phyloP scores from a whole-genome alignment of 495 filamentous ascomycete genomes.

The Podospora comata region DNA sequence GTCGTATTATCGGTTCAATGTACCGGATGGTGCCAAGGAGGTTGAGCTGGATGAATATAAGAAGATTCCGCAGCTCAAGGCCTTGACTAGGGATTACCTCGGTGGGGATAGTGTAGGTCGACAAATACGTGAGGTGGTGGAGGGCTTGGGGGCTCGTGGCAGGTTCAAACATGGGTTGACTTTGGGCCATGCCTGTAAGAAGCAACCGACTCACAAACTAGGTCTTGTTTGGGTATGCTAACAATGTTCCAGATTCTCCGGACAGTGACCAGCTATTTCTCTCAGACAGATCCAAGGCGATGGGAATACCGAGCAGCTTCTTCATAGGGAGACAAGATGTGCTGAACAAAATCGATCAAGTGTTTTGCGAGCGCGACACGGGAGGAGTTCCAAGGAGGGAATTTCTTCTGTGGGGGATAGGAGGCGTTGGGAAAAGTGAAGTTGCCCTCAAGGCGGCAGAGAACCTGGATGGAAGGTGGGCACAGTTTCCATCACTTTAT shows the following conservation, averaged over 20 bases:
- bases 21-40: constrained; percentile 69
- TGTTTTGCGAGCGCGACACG: constrained; percentile 12
- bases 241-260: not conserved
- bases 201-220: no score
- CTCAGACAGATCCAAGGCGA: not conserved
- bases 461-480: not conserved
- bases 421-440: constrained; percentile 27
- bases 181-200: no score
- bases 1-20: constrained; percentile 26
- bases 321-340: constrained; percentile 27
- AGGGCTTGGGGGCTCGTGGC: no score
- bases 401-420: constrained; percentile 23
- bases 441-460: constrained; percentile 22
- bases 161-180: no score
- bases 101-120: no score
- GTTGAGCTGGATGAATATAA: constrained; percentile 40
- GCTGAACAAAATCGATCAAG: constrained; percentile 10
- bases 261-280: constrained; percentile 13
- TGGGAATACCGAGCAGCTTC: constrained; percentile 11
- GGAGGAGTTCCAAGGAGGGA: constrained; percentile 6
- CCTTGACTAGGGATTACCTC: constrained; percentile 19
- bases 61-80: constrained; percentile 20
- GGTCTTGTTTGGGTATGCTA: no score
- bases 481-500: no score
- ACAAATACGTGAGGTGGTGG: no score